These are phyloP conservation scores for Xanthoconium stramineum DNA, from an alignment of 768 basidiomycete species.

Conservation along the genomic window DNA sequence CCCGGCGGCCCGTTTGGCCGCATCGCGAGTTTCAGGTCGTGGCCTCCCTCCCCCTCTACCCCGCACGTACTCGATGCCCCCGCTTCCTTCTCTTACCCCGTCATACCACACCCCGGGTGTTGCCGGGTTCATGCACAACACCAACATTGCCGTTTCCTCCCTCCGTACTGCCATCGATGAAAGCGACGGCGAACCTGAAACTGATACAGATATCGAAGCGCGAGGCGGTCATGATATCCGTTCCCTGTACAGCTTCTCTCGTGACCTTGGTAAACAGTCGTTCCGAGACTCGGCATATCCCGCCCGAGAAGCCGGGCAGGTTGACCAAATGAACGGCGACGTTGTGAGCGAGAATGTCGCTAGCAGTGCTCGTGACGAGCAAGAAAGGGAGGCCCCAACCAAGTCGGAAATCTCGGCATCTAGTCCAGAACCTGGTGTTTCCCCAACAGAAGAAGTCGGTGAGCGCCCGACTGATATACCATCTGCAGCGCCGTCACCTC, in stretches of 20 bases:
- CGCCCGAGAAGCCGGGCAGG: constrained; percentile 21
- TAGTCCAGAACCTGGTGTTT: constrained; percentile 19
- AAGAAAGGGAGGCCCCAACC: constrained; percentile 2
- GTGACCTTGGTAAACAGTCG: constrained; percentile 27
- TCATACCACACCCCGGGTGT: constrained; percentile 26
- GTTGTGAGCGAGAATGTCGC: constrained; percentile 15
- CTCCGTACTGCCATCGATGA: constrained; percentile 35
- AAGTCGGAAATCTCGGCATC: constrained; percentile 15
- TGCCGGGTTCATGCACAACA: constrained; percentile 33
- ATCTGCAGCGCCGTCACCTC: constrained; percentile 28
- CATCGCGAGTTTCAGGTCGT: constrained; percentile 31
- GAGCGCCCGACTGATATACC: constrained; percentile 23
- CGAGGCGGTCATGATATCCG: constrained; percentile 28
- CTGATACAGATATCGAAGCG: constrained; percentile 31
- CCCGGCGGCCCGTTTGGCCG: constrained; percentile 32
- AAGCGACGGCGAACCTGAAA: constrained; percentile 33
- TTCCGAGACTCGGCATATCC: constrained; percentile 24
- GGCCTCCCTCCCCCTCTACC: constrained; percentile 29
- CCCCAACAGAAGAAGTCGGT: constrained; percentile 22
- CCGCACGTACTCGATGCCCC: constrained; percentile 33
- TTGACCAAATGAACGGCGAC: constrained; percentile 21
- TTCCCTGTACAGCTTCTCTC: constrained; percentile 33
- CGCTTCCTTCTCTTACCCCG: constrained; percentile 27
- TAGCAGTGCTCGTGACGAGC: constrained; percentile 12
- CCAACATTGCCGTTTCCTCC: constrained; percentile 35